A percentile compares a stretch with the other conserved stretches of the same genome.
phyloP scores from a whole-genome alignment of 1,139 yeast species.

The Diutina siamensis region DNA sequence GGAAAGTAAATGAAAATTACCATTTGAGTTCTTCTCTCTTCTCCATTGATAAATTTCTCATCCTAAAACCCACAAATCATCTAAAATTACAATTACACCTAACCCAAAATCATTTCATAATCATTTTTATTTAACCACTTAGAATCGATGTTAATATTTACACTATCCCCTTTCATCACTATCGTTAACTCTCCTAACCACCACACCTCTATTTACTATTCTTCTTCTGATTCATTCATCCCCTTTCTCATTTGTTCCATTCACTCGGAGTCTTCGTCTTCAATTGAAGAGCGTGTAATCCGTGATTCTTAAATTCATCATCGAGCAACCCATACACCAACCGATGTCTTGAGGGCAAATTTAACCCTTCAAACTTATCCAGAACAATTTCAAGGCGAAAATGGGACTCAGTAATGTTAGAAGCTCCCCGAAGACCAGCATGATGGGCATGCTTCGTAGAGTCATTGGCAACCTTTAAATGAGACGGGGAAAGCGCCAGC shows the following conservation, averaged over 20 bases:
- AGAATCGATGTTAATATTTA: no score
- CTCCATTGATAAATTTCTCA: no score
- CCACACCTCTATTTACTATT: no score
- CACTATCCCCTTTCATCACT: no score
- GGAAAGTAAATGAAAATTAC: no score
- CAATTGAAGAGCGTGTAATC: conserved; percentile 85
- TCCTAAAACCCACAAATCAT: no score
- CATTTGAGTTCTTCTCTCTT: no score
- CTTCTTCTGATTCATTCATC: no score
- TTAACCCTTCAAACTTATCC: conserved; percentile 52
- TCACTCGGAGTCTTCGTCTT: conserved; percentile 72
- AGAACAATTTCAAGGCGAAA: conserved; percentile 66
- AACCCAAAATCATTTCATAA: background rate
- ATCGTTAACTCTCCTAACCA: no score
- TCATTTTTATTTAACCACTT: no score
- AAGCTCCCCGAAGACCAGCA: conserved; percentile 66
- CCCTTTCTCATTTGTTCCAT: conserved; percentile 27
- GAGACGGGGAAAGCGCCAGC: conserved; percentile 35
- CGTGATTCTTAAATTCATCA: conserved; percentile 58
- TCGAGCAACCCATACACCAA: conserved; percentile 56
- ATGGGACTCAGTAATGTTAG: conserved; percentile 75
- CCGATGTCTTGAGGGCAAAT: conserved; percentile 71
- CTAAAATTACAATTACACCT: no score
- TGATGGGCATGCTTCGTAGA: conserved; percentile 87
- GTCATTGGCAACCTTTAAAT: conserved; percentile 59